Conservation (phyloP, 1,284 basidiomycete genomes). For the Ustilago cynodontis region DNA sequence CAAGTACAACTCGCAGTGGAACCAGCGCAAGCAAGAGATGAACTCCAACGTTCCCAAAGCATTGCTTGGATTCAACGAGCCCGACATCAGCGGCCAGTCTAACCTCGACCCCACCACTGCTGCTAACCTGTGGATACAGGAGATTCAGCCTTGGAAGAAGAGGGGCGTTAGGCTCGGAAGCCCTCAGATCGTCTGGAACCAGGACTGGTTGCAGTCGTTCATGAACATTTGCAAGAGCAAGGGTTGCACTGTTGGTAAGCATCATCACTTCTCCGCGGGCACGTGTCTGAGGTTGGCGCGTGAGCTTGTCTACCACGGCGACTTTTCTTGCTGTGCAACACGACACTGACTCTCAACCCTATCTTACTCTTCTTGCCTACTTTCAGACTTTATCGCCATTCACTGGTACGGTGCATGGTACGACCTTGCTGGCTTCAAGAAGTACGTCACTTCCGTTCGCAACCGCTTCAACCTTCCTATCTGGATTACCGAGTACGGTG, state of each 20-base stretch:
- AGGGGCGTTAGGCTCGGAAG: conserved; percentile 58
- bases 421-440: conserved; percentile 52
- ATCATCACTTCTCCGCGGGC: neutral
- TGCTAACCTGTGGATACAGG: conserved; percentile 53
- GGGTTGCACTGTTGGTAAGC: conserved; percentile 57
- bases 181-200: conserved; percentile 65
- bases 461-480: conserved; percentile 52
- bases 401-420: conserved; percentile 66
- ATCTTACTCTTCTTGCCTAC: neutral
- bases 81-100: conserved; percentile 63
- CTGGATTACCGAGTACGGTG: conserved; percentile 68
- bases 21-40: conserved; percentile 57
- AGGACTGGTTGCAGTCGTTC: conserved; percentile 59
- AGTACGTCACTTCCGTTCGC: conserved; percentile 53
- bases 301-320: too few relatives aligned
- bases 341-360: conserved; percentile 22
- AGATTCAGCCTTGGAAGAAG: conserved; percentile 61
- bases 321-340: conserved; percentile 14
- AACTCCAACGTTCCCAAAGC: conserved; percentile 40
- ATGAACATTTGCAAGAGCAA: conserved; percentile 52
- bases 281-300: neutral
- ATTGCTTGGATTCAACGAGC: conserved; percentile 65
- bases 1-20: conserved; percentile 54
- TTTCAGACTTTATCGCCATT: conserved; percentile 63
- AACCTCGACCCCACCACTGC: conserved; percentile 51